Evolutionary conservation across 2,329 filamentous ascomycete genomes (phyloP).

Genomic region (Dothistroma pini): DNA sequence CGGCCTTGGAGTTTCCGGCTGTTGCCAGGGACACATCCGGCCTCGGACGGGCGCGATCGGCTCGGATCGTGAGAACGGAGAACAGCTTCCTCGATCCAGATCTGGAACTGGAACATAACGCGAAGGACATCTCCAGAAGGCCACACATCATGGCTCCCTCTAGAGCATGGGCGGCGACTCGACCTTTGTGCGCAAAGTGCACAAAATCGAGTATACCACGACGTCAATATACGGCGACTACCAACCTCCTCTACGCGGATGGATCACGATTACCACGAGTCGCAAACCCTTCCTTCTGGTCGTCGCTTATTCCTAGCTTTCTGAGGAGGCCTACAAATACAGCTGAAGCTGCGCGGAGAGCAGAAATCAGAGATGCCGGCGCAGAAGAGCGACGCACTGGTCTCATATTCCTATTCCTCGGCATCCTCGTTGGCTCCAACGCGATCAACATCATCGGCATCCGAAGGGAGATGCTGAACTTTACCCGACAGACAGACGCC

Average conservation of each 20-base stretch:
- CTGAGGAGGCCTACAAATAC: constrained; percentile 26
- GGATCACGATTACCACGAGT: constrained; percentile 31
- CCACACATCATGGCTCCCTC: constrained; percentile 13
- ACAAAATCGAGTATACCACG: background rate
- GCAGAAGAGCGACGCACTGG: constrained; percentile 52
- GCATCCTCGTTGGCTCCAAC: constrained; percentile 86
- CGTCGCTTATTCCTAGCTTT: constrained; percentile 34
- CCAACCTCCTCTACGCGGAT: constrained; percentile 8
- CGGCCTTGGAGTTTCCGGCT: too few relatives aligned
- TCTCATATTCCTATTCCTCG: constrained; percentile 62
- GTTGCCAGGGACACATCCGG: background rate
- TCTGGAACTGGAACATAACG: background rate
- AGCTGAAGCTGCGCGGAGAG: constrained; percentile 20
- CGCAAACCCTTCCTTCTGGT: constrained; percentile 36
- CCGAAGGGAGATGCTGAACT: constrained; percentile 69
- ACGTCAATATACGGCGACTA: constrained; percentile 11
- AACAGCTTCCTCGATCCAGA: background rate
- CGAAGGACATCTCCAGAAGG: background rate
- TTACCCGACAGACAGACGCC: constrained; percentile 71
- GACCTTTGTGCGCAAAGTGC: background rate
- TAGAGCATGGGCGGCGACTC: constrained; percentile 6
- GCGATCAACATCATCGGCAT: constrained; percentile 87
- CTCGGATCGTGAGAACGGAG: background rate
- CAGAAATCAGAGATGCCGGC: constrained; percentile 14
- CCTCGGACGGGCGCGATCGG: too few relatives aligned